phyloP scores from a whole-genome alignment of 257 asterid genomes.

The Datura wrightii region DNA sequence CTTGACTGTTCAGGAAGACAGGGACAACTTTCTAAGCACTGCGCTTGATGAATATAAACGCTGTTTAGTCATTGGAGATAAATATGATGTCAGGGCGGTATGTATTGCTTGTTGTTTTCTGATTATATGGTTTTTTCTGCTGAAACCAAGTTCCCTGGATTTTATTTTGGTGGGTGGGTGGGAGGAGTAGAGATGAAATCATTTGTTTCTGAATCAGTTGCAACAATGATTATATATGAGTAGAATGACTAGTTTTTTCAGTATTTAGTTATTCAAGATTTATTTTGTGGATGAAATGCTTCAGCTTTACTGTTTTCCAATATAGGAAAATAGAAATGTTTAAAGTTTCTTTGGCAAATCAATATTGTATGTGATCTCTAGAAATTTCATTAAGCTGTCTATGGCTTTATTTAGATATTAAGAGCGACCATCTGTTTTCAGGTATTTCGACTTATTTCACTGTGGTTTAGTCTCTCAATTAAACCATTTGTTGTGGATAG shows the following conservation, averaged over 20 bases:
- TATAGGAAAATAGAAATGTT: not conserved
- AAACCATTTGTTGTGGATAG: slow-evolving; percentile 71
- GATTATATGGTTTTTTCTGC: slow-evolving; percentile 26
- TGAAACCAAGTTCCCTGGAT: slow-evolving; percentile 24
- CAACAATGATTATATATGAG: slow-evolving; percentile 11
- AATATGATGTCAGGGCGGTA: slow-evolving; percentile 96
- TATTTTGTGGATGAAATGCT: not conserved
- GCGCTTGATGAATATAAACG: slow-evolving; percentile 85
- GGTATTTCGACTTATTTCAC: slow-evolving; percentile 97
- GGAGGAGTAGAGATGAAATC: not conserved
- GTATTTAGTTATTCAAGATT: not conserved
- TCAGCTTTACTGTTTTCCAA: not conserved
- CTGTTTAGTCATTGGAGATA: slow-evolving; percentile 90
- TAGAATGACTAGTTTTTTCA: not conserved
- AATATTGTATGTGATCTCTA: not conserved
- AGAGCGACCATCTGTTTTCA: slow-evolving; percentile 38
- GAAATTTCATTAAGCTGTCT: slow-evolving; percentile 26
- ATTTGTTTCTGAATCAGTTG: slow-evolving; percentile 14
- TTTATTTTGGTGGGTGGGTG: not conserved
- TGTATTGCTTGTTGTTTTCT: slow-evolving; percentile 36
- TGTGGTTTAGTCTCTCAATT: slow-evolving; percentile 88
- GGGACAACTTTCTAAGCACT: slow-evolving; percentile 78
- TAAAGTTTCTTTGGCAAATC: slow-evolving; percentile 16
- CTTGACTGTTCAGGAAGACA: slow-evolving; percentile 76
- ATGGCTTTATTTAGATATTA: not conserved